A percentile compares a stretch with the other conserved stretches of the same genome.
Conservation (phyloP, 2,329 filamentous ascomycete species). For the Neonectria punicea region DNA sequence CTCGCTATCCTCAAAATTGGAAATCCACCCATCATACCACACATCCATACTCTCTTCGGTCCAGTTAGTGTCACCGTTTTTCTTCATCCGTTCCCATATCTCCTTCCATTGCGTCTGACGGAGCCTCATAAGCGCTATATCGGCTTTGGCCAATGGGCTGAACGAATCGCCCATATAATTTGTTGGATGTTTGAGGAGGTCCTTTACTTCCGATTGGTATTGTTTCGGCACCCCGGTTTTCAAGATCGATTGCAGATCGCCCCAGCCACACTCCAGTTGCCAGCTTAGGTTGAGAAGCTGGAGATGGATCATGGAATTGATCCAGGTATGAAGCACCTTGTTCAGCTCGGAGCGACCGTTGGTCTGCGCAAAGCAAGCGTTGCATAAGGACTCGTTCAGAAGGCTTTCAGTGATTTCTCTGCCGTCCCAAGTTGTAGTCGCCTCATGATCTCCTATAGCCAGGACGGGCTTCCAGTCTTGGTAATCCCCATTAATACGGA, state of each 20-base stretch:
- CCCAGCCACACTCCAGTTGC: neutral
- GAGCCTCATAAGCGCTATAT: constrained; percentile 7
- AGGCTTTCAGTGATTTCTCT: neutral
- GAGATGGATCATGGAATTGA: neutral
- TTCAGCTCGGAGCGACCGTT: constrained; percentile 2
- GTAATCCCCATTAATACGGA: constrained; percentile 3
- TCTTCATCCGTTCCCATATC: constrained; percentile 5
- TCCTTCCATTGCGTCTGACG: constrained; percentile 8
- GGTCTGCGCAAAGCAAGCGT: constrained; percentile 16
- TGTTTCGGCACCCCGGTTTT: neutral
- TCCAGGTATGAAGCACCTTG: neutral
- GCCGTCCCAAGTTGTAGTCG: neutral
- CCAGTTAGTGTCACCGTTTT: neutral
- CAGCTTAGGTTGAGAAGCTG: neutral
- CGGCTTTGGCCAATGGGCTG: neutral
- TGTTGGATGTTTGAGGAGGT: neutral
- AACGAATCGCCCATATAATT: too few relatives aligned
- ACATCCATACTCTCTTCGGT: neutral
- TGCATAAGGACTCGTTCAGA: constrained; percentile 7
- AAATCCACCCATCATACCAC: neutral
- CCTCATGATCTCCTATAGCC: accelerated
- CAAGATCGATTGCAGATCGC: neutral
- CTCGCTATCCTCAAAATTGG: neutral
- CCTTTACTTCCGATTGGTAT: neutral
- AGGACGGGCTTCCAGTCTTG: neutral